Evolutionary conservation across 1,284 basidiomycete genomes (phyloP).

Genomic region (Moesziomyces sp.): DNA sequence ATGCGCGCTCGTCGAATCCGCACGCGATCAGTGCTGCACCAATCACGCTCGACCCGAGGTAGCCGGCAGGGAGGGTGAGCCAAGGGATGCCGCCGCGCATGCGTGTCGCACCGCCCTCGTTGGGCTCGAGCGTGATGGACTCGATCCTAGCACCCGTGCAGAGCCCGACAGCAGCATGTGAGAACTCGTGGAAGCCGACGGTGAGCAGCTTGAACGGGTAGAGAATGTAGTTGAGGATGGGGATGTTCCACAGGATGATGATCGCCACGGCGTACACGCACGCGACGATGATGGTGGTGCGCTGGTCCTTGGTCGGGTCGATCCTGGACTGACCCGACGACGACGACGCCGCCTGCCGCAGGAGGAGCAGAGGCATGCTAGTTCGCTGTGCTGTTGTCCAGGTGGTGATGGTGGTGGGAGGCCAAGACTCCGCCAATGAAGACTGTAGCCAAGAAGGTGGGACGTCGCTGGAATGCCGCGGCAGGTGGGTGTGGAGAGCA

Average conservation of each 20-base stretch:
- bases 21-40: constrained; percentile 89
- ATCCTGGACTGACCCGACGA: constrained; percentile 29
- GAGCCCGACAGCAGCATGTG: constrained; percentile 70
- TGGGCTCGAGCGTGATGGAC: constrained; percentile 69
- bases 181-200: constrained; percentile 58
- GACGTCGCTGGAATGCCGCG: too few relatives aligned
- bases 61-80: constrained; percentile 76
- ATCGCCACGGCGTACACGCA: constrained; percentile 61
- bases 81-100: constrained; percentile 92
- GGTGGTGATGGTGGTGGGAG: not conserved
- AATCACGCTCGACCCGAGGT: constrained; percentile 82
- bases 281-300: constrained; percentile 65
- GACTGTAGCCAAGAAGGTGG: too few relatives aligned
- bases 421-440: too few relatives aligned
- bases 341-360: not conserved
- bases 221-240: constrained; percentile 62
- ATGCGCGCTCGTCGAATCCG: constrained; percentile 90
- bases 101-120: constrained; percentile 90
- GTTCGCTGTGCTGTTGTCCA: not conserved
- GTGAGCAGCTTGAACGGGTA: constrained; percentile 68
- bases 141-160: constrained; percentile 92
- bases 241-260: constrained; percentile 61
- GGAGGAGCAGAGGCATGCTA: not conserved
- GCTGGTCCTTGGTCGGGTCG: constrained; percentile 57
- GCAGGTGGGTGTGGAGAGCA: not conserved